These are phyloP conservation scores for Diaporthe ilicicola DNA, from an alignment of 2,329 filamentous ascomycete genomes.

Conservation along the genomic window DNA sequence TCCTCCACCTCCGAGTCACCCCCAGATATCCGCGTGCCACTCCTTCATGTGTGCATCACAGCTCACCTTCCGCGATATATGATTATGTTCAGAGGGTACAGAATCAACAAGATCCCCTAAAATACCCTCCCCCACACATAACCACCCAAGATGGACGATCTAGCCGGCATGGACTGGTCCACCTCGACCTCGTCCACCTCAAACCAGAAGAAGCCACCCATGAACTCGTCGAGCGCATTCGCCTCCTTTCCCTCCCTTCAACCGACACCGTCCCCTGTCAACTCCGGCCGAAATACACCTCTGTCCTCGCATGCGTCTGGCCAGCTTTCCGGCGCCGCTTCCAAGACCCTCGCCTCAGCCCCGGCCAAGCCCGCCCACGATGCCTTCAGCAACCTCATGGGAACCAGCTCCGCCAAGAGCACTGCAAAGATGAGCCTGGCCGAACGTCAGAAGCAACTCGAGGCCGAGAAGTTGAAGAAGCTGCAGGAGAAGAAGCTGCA, in stretches of 20 bases:
- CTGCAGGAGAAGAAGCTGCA: constrained; percentile 77
- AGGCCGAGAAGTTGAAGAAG: constrained; percentile 73
- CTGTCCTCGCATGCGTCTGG: constrained; percentile 60
- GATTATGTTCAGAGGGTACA: constrained; percentile 32
- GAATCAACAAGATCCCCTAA: constrained; percentile 32
- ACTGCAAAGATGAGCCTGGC: constrained; percentile 78
- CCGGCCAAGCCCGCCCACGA: constrained; percentile 66
- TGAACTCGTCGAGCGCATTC: constrained; percentile 51
- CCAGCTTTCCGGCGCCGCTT: constrained; percentile 39
- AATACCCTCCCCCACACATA: background rate
- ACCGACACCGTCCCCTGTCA: constrained; percentile 63
- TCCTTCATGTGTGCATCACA: constrained; percentile 21
- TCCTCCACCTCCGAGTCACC: background rate
- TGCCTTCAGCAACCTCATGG: constrained; percentile 81
- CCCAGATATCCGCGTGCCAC: constrained; percentile 4
- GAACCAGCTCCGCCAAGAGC: constrained; percentile 66
- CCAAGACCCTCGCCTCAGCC: constrained; percentile 48
- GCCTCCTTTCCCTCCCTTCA: constrained; percentile 60
- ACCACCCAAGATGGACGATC: constrained; percentile 64
- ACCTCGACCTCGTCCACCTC: constrained; percentile 45
- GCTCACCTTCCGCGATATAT: constrained; percentile 7
- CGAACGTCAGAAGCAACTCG: constrained; percentile 76
- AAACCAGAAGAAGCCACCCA: constrained; percentile 49
- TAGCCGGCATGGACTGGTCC: constrained; percentile 69
- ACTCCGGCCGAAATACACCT: constrained; percentile 65